These are phyloP conservation scores for Firmiana major DNA, from an alignment of 345 rosid species.

Conservation along the genomic window DNA sequence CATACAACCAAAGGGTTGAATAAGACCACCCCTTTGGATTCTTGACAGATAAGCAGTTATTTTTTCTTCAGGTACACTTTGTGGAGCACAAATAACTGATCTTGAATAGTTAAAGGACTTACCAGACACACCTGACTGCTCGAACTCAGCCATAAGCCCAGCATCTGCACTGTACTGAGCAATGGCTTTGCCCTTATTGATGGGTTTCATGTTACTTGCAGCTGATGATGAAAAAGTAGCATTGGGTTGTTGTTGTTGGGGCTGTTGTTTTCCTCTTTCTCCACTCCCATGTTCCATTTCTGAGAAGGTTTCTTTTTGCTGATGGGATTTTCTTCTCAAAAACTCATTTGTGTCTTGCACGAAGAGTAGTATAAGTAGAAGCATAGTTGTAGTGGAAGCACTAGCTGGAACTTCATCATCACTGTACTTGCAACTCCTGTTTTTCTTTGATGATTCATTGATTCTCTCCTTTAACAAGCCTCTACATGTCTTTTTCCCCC, in stretches of 20 bases:
- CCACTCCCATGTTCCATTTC: constrained; percentile 15
- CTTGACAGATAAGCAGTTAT: constrained; percentile 59
- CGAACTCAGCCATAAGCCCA: constrained; percentile 63
- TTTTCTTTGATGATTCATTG: not conserved
- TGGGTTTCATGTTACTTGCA: constrained; percentile 48
- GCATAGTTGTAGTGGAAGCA: not conserved
- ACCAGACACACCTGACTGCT: constrained; percentile 57
- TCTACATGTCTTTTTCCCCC: not conserved
- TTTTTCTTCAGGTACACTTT: constrained; percentile 53
- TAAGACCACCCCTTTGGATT: constrained; percentile 78
- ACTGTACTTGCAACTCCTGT: not conserved
- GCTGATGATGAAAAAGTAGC: constrained; percentile 28
- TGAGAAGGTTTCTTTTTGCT: not conserved
- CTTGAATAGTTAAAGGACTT: constrained; percentile 69
- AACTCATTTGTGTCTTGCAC: not conserved
- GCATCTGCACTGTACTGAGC: constrained; percentile 79
- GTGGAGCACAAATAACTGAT: constrained; percentile 48
- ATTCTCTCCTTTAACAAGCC: not conserved
- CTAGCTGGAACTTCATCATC: constrained; percentile 1
- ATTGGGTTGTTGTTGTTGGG: not conserved
- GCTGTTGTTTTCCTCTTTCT: constrained; percentile 17
- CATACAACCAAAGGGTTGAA: constrained; percentile 82
- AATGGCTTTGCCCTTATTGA: constrained; percentile 34
- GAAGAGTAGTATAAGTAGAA: not conserved
- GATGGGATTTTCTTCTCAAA: not conserved